Evolutionary conservation across 176 grass and related monocot species (phyloP).

Genomic region (Aegilops tauschii): DNA sequence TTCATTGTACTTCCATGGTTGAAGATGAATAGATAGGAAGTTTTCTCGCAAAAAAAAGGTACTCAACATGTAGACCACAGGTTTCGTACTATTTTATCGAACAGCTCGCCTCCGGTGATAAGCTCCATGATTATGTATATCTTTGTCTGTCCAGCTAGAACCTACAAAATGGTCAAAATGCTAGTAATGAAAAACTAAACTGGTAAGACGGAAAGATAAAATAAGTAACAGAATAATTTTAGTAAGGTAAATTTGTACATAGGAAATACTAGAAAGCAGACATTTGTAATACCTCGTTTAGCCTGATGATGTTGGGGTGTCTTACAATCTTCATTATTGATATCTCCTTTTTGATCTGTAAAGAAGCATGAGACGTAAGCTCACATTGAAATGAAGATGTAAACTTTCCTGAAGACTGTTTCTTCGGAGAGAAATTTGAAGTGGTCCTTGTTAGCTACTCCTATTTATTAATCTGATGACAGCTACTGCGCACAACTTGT

Average conservation of each 20-base stretch:
- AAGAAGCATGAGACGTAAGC: conserved; percentile 9
- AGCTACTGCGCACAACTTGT: neutral
- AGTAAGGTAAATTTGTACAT: neutral
- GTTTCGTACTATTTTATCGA: conserved; percentile 88
- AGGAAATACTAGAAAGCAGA: neutral
- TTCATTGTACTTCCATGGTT: too few species aligned
- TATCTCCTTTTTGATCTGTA: conserved; percentile 97
- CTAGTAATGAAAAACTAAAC: neutral
- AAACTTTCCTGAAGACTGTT: neutral
- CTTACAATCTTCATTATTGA: conserved; percentile 99
- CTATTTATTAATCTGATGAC: neutral
- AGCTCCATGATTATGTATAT: conserved; percentile 99
- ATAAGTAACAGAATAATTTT: neutral
- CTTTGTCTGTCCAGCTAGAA: conserved; percentile 79
- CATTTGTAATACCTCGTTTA: conserved; percentile 62
- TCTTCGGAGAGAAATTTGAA: neutral
- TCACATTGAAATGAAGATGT: neutral
- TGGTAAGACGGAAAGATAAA: neutral
- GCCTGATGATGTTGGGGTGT: conserved; percentile 78
- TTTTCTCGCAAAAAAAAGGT: neutral
- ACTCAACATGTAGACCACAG: neutral
- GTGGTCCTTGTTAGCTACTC: neutral
- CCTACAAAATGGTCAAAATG: conserved; percentile 48
- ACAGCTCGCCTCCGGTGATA: conserved; percentile 87
- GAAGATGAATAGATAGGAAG: too few species aligned